Base-by-base conservation (phyloP, 345 rosid genomes). In the Melaleuca alternifolia region DNA sequence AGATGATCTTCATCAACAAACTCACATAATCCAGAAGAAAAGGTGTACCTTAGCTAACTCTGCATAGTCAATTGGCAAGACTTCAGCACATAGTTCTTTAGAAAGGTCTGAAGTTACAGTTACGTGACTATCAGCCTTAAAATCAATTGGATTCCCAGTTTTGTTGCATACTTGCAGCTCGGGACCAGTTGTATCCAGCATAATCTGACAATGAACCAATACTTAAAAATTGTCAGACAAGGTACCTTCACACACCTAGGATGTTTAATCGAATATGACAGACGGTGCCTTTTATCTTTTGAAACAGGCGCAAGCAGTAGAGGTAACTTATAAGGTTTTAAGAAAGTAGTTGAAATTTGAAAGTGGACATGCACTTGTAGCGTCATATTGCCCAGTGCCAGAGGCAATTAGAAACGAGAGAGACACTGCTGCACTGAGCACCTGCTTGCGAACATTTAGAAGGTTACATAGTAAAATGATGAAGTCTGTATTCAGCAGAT, bases 131-230 rank as follows among this genome's bases (percentile, higher is more conserved):
- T 91, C 88, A 5, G 89, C 89, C 88, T 85, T 85, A 44, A 91
- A 86, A 23, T 86, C 86, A 21, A 91, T 33, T 10, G 89, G 88
- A 61, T 85, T 77, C 11, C 89, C 91, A 44, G 87, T 86, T 52
- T 85, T 54, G 86, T 91, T 91, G 83, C 56, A 51, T 30, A 91
- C 88, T 81, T 87, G 89, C 83, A 91, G 87, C 77, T 91, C 91
- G 5, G 91, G 92, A 37, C 92, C 92, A 1, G 88, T 85, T 6
- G 92, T 91, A 51, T 91, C 91, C 88, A 91, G 57, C 91, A 91
- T 89, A 52, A 91, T 88, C 92, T 91, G 84, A 86, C 46, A 41
- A 54, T 10, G 23, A 83, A 50, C 24, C 77, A 16, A 44, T 37
- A 71, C 24, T 71, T 1, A 3, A 48, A 71, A 65, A 30, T 65